These are phyloP conservation scores for Lachancea quebecensis DNA, from an alignment of 805 yeast genomes.

Conservation along the genomic window DNA sequence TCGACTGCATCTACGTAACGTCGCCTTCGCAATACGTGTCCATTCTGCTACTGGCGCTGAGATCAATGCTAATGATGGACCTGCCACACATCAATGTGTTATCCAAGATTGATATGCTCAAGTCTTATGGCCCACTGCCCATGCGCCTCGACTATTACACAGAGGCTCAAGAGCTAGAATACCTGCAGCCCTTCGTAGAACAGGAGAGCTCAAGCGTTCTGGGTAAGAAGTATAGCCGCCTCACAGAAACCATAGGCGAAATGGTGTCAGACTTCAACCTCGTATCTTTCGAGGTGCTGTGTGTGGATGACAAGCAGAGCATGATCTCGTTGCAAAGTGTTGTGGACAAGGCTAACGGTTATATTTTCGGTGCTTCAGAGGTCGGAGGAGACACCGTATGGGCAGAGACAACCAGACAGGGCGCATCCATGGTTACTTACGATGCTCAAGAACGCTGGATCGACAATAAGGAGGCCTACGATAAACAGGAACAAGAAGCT, in stretches of 20 bases:
- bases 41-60: slow-evolving; percentile 64
- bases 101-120: slow-evolving; percentile 79
- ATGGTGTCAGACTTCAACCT: slow-evolving; percentile 80
- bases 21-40: slow-evolving; percentile 88
- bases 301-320: slow-evolving; percentile 85
- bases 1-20: slow-evolving; percentile 76
- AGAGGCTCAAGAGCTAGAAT: slow-evolving; percentile 78
- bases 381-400: slow-evolving; percentile 96
- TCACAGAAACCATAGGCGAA: slow-evolving; percentile 75
- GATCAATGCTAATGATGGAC: slow-evolving; percentile 90
- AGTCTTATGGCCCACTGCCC: slow-evolving; percentile 73
- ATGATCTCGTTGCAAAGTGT: slow-evolving; percentile 77
- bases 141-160: slow-evolving; percentile 82
- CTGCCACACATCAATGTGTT: slow-evolving; percentile 90
- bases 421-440: slow-evolving; percentile 45
- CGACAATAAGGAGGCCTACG: slow-evolving; percentile 73
- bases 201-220: slow-evolving; percentile 63
- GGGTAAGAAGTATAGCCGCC: slow-evolving; percentile 53
- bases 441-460: slow-evolving; percentile 96
- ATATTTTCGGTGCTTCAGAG: slow-evolving; percentile 86
- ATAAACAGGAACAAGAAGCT: slow-evolving; percentile 48
- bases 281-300: slow-evolving; percentile 80
- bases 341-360: slow-evolving; percentile 90
- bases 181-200: slow-evolving; percentile 59
- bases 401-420: slow-evolving; percentile 91